Conservation (phyloP, 2,329 filamentous ascomycete genomes). For the Fusarium veterinarium region DNA sequence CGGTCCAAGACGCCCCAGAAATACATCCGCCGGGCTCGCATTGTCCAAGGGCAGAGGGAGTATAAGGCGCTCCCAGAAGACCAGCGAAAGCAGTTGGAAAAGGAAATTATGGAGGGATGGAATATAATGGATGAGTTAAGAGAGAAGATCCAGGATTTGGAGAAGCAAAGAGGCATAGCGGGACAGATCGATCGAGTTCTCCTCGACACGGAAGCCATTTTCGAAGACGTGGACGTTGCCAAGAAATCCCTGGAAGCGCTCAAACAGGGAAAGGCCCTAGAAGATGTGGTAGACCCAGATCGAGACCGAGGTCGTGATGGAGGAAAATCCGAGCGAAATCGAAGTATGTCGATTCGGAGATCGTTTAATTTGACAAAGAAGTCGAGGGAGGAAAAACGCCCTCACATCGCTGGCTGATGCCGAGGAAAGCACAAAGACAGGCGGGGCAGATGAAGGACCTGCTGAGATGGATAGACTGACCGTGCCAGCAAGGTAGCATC, state of each 20-base stretch:
- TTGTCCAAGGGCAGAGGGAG: slow-evolving; percentile 67
- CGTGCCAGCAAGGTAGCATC: slow-evolving; percentile 23
- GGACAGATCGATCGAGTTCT: slow-evolving; percentile 49
- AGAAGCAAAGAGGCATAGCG: slow-evolving; percentile 54
- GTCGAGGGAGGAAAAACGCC: slow-evolving; percentile 19
- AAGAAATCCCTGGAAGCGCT: slow-evolving; percentile 59
- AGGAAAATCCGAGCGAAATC: slow-evolving; percentile 16
- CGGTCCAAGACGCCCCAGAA: slow-evolving; percentile 64
- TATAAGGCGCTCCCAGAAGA: slow-evolving; percentile 50
- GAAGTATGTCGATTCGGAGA: slow-evolving; percentile 33
- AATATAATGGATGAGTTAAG: slow-evolving; percentile 49
- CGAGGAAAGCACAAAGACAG: background rate
- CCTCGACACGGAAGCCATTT: slow-evolving; percentile 50
- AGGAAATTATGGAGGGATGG: slow-evolving; percentile 48
- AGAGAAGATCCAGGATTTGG: slow-evolving; percentile 43
- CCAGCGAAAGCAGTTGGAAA: slow-evolving; percentile 41
- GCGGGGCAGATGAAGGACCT: background rate
- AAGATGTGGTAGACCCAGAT: slow-evolving; percentile 39
- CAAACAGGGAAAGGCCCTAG: slow-evolving; percentile 54
- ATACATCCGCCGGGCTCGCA: slow-evolving; percentile 67
- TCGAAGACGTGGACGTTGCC: slow-evolving; percentile 62
- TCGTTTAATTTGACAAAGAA: slow-evolving; percentile 34
- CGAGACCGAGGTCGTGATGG: slow-evolving; percentile 18
- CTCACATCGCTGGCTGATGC: slow-evolving; percentile 13
- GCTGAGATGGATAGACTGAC: slow-evolving; percentile 11